Evolutionary conservation across 2,329 filamentous ascomycete species (phyloP).

Genomic region (Paecilomyces dactylethromorphus): DNA sequence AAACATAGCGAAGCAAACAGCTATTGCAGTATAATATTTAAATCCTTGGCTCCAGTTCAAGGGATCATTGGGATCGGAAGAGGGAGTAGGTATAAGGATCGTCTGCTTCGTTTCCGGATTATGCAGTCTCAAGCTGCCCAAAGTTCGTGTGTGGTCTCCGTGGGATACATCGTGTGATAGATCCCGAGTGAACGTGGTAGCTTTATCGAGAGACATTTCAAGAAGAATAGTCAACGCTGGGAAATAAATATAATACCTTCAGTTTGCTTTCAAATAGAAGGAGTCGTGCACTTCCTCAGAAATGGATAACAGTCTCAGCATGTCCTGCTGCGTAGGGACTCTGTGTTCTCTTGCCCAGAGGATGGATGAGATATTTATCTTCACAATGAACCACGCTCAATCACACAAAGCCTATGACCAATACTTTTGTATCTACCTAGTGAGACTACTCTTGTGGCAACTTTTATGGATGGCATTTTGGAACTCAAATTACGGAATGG

Average conservation of each 20-base stretch:
- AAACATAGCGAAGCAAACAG: constrained; percentile 41
- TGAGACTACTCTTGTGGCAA: neutral
- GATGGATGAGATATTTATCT: no score
- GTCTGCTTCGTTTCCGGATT: constrained; percentile 36
- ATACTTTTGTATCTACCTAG: neutral
- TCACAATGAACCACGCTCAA: no score
- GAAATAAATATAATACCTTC: neutral
- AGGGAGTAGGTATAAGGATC: constrained; percentile 47
- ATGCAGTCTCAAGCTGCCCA: constrained; percentile 6
- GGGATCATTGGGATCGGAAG: constrained; percentile 47
- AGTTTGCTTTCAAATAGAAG: neutral
- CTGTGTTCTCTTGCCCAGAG: neutral
- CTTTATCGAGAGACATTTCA: neutral
- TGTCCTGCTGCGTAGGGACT: neutral
- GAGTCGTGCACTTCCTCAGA: neutral
- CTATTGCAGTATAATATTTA: constrained; percentile 38
- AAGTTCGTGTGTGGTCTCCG: neutral
- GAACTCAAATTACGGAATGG: neutral
- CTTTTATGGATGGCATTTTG: neutral
- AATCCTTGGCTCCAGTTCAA: constrained; percentile 39
- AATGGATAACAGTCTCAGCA: neutral
- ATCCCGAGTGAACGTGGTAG: neutral
- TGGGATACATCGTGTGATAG: neutral
- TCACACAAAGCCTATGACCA: neutral
- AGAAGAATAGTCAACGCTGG: neutral